Evolutionary conservation across 2,329 filamentous ascomycete species (phyloP).

Genomic region (Pestalotiopsis sp.): DNA sequence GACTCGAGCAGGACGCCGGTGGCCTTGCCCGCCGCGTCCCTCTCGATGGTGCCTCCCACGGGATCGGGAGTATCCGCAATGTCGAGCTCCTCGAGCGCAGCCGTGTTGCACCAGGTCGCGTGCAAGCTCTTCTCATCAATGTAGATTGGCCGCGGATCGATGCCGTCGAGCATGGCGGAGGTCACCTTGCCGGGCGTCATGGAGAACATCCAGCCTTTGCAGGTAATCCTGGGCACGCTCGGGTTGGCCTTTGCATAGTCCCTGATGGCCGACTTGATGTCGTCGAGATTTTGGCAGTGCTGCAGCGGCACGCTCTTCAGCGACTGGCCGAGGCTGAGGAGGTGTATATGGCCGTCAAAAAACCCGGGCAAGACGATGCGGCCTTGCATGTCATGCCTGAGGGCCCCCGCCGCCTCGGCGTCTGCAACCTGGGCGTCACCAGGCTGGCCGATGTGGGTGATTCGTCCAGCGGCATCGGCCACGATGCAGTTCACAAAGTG

Average conservation of each 20-base stretch:
- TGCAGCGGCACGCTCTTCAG: conserved; percentile 54
- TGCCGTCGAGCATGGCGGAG: conserved; percentile 53
- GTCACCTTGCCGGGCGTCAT: conserved; percentile 55
- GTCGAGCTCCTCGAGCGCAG: conserved; percentile 53
- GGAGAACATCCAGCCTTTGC: conserved; percentile 58
- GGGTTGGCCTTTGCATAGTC: conserved; percentile 49
- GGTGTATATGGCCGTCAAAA: conserved; percentile 61
- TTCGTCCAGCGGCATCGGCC: conserved; percentile 34
- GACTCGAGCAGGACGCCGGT: conserved; percentile 58
- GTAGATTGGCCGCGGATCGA: conserved; percentile 54
- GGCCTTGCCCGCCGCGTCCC: conserved; percentile 48
- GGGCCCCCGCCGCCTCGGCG: conserved; percentile 27
- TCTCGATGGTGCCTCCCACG: conserved; percentile 54
- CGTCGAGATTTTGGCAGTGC: conserved; percentile 46
- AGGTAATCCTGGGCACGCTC: conserved; percentile 48
- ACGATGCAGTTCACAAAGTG: conserved; percentile 41
- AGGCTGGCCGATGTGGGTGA: conserved; percentile 38
- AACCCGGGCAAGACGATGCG: conserved; percentile 55
- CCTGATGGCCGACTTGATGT: conserved; percentile 50
- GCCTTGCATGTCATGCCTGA: conserved; percentile 38
- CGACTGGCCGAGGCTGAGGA: conserved; percentile 57
- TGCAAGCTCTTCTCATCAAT: conserved; percentile 62
- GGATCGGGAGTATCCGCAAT: conserved; percentile 49
- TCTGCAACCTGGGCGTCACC: conserved; percentile 32
- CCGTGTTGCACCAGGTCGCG: conserved; percentile 57